Conservation (phyloP, 1,284 basidiomycete genomes). For the Psilocybe mexicana region DNA sequence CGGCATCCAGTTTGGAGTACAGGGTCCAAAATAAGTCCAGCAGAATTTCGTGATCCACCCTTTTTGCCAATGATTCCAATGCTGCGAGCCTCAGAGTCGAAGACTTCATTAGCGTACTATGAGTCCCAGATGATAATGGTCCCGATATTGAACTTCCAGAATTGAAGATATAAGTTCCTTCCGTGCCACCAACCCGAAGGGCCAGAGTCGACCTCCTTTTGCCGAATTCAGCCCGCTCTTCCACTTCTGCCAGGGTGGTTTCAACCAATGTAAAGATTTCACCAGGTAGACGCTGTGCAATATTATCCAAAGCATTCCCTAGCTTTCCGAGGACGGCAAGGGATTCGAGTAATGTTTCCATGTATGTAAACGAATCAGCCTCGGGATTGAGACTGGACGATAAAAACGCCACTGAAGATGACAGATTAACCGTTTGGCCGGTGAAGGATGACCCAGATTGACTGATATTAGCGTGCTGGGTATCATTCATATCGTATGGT, state of each 20-base stretch:
- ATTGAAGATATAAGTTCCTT: slow-evolving; percentile 55
- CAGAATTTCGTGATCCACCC: slow-evolving; percentile 82
- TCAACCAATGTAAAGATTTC: slow-evolving; percentile 92
- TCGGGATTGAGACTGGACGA: slow-evolving; percentile 70
- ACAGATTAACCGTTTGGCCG: slow-evolving; percentile 22
- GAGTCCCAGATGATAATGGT: slow-evolving; percentile 22
- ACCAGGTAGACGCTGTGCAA: slow-evolving; percentile 81
- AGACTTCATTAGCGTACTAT: slow-evolving; percentile 39
- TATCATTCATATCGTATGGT: slow-evolving; percentile 70
- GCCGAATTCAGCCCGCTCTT: slow-evolving; percentile 80
- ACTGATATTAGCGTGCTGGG: slow-evolving; percentile 37
- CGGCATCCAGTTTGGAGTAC: slow-evolving; percentile 95
- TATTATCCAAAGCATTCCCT: slow-evolving; percentile 80
- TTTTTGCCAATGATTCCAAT: slow-evolving; percentile 74
- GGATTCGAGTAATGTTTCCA: slow-evolving; percentile 93
- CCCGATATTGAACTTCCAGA: slow-evolving; percentile 29
- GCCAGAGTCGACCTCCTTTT: slow-evolving; percentile 53
- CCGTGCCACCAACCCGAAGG: slow-evolving; percentile 38
- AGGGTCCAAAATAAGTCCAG: slow-evolving; percentile 97
- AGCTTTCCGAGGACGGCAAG: slow-evolving; percentile 90
- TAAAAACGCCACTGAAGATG: slow-evolving; percentile 13
- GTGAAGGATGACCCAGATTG: slow-evolving; percentile 23
- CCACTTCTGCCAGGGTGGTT: slow-evolving; percentile 86
- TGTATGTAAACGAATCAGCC: slow-evolving; percentile 90
- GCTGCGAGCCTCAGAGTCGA: slow-evolving; percentile 70